phyloP scores from a whole-genome alignment of 169 alveolate genomes.

The Eimeria nieschulzi region DNA sequence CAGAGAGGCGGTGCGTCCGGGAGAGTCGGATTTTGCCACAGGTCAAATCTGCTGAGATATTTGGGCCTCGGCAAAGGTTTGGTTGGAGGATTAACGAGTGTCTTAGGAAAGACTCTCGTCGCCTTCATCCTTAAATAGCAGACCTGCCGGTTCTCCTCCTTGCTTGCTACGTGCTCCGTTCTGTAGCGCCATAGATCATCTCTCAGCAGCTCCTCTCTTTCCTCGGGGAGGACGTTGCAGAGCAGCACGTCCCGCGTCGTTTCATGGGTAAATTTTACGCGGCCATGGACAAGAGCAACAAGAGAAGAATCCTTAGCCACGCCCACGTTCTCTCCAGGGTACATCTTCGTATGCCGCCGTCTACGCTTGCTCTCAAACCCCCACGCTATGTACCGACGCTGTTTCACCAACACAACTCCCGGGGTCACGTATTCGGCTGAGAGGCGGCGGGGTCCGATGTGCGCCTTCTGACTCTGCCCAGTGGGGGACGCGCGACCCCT shows the following conservation, averaged over 20 bases:
- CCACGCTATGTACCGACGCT: conserved; percentile 84
- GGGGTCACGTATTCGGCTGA: conserved; percentile 89
- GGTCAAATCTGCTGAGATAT: conserved; percentile 81
- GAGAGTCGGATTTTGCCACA: conserved; percentile 85
- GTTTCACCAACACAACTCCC: conserved; percentile 81
- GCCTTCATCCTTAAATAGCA: conserved; percentile 83
- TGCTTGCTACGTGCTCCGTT: conserved; percentile 87
- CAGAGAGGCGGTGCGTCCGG: conserved; percentile 77
- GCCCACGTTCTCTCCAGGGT: conserved; percentile 86
- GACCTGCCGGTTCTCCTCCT: conserved; percentile 88
- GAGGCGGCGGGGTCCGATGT: conserved; percentile 85
- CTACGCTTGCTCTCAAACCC: conserved; percentile 82
- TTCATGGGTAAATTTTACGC: conserved; percentile 89
- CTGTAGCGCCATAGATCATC: conserved; percentile 90
- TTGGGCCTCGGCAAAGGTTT: conserved; percentile 87
- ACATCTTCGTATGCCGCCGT: conserved; percentile 85
- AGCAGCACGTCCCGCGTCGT: conserved; percentile 82
- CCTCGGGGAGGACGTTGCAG: conserved; percentile 90
- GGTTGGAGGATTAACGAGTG: conserved; percentile 80
- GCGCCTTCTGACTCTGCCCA: conserved; percentile 87
- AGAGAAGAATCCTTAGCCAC: conserved; percentile 75
- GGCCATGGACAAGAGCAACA: conserved; percentile 80
- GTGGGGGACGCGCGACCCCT: conserved; percentile 90
- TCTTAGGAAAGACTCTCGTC: conserved; percentile 50
- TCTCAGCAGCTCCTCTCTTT: conserved; percentile 85